These are phyloP conservation scores for Rutstroemia sp. DNA, from an alignment of 2,329 filamentous ascomycete species.

Conservation along the genomic window DNA sequence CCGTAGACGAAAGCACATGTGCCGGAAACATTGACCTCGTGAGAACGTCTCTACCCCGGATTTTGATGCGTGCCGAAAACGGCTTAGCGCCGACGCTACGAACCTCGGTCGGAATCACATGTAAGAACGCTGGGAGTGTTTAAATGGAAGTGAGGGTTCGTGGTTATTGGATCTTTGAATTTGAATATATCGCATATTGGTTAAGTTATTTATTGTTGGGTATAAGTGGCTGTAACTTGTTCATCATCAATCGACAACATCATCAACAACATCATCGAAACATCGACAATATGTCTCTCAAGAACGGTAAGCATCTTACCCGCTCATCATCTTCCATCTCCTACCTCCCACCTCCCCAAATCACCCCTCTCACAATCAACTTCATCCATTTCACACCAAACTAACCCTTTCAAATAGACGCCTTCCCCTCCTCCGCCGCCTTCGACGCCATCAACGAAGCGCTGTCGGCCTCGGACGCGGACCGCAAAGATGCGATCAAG, in stretches of 20 bases:
- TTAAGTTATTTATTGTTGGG: too few relatives aligned
- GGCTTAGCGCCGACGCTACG: background rate
- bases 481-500: slow-evolving; percentile 83
- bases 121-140: background rate
- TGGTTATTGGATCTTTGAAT: background rate
- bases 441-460: slow-evolving; percentile 81
- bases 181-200: too few relatives aligned
- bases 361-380: background rate
- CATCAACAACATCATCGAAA: too few relatives aligned
- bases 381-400: background rate
- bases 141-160: background rate
- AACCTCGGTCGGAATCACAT: slow-evolving; percentile 8
- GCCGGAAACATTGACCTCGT: background rate
- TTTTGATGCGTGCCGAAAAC: background rate
- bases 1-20: too few relatives aligned
- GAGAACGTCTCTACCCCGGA: background rate
- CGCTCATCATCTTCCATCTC: background rate
- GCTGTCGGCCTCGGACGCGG: slow-evolving; percentile 60
- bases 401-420: slow-evolving; percentile 41
- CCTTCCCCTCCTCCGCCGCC: slow-evolving; percentile 82
- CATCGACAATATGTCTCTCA: slow-evolving; percentile 4
- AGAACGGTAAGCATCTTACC: background rate
- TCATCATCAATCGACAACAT: background rate
- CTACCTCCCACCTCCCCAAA: too few relatives aligned
- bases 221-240: too few relatives aligned